Evolutionary conservation across 352 stramenopile genomes (phyloP), one percentile per base, ranked within the genome.

Genomic region (Phytophthora sp.): DNA sequence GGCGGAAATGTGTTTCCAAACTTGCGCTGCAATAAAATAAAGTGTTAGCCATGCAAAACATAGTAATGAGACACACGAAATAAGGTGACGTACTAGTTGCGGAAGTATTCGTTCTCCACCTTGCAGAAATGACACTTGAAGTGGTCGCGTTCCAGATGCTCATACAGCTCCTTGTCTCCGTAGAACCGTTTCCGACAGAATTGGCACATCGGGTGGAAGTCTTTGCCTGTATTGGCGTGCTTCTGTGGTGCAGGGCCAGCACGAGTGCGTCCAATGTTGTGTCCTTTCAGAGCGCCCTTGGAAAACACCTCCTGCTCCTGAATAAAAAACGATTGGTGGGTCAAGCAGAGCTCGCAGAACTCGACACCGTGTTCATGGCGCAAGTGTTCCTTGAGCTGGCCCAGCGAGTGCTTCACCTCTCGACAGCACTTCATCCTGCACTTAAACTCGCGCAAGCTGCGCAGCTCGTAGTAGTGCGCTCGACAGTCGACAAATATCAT

Each of bases 71-170:
- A 3, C 44, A 60, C 20, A 12, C 2, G 2, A 3, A 56, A 2
- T n/a, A 29, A 23, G 4, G 20, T 6, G 1, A 88, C 84, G 61
- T 79, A 93, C 82, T 97, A 97, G 73, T 97, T 94, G 57, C 88
- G 84, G 66, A 92, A 97, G 70, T 97, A 95, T 30, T 94, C 81
- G 67, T 95, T 86, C 61, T 93, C 87, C 29, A 82, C 69, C 54
- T 93, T 91, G 84, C 90, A 97, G 18, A 97, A 79, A 54, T 97
- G 88, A 56, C 90, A 97, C 60, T 91, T 95, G 71, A 94, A 97
- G 58, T 97, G 90, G 54, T 97, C 86, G 42, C 90, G 89, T 66
- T 94, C 86, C 27, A 97, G 58, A 57, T 97, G 90, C 23, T 93
- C 79, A 55, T 94, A 94, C 50, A 97, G 76, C 45, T 95, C 79